Evolutionary conservation across 1,139 yeast genomes (phyloP).

Genomic region (Yamadazyma trypodendri): DNA sequence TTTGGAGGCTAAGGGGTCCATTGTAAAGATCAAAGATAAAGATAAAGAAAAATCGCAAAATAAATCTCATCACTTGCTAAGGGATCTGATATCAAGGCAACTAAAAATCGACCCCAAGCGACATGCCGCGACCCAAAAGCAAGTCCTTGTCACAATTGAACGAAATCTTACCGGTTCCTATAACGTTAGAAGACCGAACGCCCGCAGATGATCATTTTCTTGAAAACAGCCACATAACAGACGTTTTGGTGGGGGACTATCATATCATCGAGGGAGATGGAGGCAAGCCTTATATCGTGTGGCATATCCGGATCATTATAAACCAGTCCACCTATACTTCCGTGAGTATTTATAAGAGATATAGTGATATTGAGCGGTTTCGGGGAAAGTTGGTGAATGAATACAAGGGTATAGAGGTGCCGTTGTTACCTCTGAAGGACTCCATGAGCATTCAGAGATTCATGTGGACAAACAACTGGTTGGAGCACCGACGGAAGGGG

Average conservation of each 20-base stretch:
- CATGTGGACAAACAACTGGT: slow-evolving; percentile 47
- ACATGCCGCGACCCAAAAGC: slow-evolving; percentile 12
- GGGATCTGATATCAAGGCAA: too few species aligned
- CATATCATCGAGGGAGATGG: slow-evolving; percentile 39
- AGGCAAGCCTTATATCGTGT: slow-evolving; percentile 43
- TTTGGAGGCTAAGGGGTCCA: slow-evolving; percentile 39
- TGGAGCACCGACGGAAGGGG: slow-evolving; percentile 63
- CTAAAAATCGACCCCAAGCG: too few species aligned
- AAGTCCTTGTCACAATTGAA: slow-evolving; percentile 29
- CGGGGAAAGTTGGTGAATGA: slow-evolving; percentile 38
- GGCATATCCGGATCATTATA: slow-evolving; percentile 48
- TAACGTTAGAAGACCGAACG: slow-evolving; percentile 24
- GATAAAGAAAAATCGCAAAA: background rate
- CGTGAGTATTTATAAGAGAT: slow-evolving; percentile 56
- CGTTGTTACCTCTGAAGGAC: slow-evolving; percentile 67
- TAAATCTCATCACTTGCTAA: too few species aligned
- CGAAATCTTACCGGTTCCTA: slow-evolving; percentile 39
- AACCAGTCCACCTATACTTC: slow-evolving; percentile 45
- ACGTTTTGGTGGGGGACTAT: slow-evolving; percentile 40
- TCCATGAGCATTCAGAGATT: slow-evolving; percentile 46
- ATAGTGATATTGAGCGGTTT: slow-evolving; percentile 60
- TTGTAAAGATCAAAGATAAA: slow-evolving; percentile 7
- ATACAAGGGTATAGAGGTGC: slow-evolving; percentile 46
- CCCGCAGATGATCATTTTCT: slow-evolving; percentile 12
- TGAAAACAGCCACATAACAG: slow-evolving; percentile 30